Evolutionary conservation across 192 early-diverging fungal genomes (phyloP).

Genomic region (Oehlia diaphana): DNA sequence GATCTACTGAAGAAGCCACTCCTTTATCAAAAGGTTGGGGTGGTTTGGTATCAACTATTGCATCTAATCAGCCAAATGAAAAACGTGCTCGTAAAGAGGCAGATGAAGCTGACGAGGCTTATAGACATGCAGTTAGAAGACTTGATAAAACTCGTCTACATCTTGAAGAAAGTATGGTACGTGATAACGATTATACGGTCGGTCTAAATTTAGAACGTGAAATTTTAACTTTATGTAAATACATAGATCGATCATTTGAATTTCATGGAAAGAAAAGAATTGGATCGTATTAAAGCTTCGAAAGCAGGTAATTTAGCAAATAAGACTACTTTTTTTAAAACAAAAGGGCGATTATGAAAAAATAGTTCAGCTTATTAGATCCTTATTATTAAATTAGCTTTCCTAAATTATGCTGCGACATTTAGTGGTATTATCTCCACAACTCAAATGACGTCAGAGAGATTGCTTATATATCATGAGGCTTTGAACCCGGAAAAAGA

Average conservation of each 20-base stretch:
- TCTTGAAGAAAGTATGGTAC: conserved; percentile 68
- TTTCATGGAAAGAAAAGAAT: conserved; percentile 51
- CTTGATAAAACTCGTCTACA: conserved; percentile 65
- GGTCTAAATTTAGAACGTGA: no score
- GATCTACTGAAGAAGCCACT: conserved; percentile 46
- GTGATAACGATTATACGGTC: neutral
- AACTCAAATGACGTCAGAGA: conserved; percentile 60
- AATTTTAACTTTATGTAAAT: neutral
- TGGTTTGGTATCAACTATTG: conserved; percentile 31
- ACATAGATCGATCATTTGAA: conserved; percentile 52
- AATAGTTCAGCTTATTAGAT: neutral
- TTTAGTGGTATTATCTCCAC: conserved; percentile 49
- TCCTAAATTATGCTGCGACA: conserved; percentile 50
- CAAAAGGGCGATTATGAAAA: neutral
- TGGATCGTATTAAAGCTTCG: conserved; percentile 47
- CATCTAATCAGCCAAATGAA: conserved; percentile 39
- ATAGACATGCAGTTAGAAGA: conserved; percentile 61
- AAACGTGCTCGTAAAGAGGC: conserved; percentile 62
- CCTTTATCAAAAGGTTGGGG: conserved; percentile 36
- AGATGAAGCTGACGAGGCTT: conserved; percentile 65
- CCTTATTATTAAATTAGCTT: conserved; percentile 31
- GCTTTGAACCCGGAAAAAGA: conserved; percentile 77
- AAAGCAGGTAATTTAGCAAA: conserved; percentile 44
- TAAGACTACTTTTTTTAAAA: neutral
- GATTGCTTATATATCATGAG: conserved; percentile 58